Percentiles rank a stretch among this genome's conserved stretches.
Conservation (phyloP, 352 stramenopile species). For the Phytophthora hibernalis region DNA sequence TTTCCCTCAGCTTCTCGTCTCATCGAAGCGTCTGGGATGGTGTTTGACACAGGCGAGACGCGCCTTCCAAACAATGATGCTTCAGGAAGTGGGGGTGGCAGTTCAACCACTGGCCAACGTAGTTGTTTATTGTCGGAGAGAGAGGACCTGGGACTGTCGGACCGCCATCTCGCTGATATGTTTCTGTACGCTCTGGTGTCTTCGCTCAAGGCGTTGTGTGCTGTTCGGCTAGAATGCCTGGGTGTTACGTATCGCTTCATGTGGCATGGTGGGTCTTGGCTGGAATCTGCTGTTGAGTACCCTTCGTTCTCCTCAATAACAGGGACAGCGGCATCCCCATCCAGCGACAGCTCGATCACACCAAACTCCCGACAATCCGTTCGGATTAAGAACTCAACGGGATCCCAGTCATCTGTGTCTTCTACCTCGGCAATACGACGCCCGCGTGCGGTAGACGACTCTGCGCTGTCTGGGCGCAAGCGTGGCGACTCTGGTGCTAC, state of each 20-base stretch:
- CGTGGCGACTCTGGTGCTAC: constrained; percentile 34
- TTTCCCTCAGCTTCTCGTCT: constrained; percentile 47
- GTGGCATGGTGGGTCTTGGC: constrained; percentile 66
- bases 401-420: constrained; percentile 27
- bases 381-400: constrained; percentile 29
- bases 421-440: constrained; percentile 31
- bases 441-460: constrained; percentile 50
- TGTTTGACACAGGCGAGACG: constrained; percentile 47
- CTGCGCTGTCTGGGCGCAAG: constrained; percentile 33
- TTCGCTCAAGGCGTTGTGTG: constrained; percentile 59
- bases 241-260: constrained; percentile 58
- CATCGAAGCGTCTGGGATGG: constrained; percentile 49
- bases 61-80: constrained; percentile 27
- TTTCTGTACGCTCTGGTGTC: constrained; percentile 71
- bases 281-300: constrained; percentile 65
- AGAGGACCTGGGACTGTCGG: constrained; percentile 53
- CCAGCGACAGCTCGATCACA: constrained; percentile 14
- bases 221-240: constrained; percentile 61
- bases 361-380: constrained; percentile 39
- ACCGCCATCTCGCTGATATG: constrained; percentile 50
- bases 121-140: constrained; percentile 50
- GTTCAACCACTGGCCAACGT: constrained; percentile 14
- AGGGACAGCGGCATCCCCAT: constrained; percentile 5
- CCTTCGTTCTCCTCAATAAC: constrained; percentile 28
- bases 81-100: constrained; percentile 16